A percentile compares a stretch with the other conserved stretches of the same genome.
Evolutionary conservation across 1,284 basidiomycete genomes (phyloP).

Genomic region (Rhodofomes roseus): DNA sequence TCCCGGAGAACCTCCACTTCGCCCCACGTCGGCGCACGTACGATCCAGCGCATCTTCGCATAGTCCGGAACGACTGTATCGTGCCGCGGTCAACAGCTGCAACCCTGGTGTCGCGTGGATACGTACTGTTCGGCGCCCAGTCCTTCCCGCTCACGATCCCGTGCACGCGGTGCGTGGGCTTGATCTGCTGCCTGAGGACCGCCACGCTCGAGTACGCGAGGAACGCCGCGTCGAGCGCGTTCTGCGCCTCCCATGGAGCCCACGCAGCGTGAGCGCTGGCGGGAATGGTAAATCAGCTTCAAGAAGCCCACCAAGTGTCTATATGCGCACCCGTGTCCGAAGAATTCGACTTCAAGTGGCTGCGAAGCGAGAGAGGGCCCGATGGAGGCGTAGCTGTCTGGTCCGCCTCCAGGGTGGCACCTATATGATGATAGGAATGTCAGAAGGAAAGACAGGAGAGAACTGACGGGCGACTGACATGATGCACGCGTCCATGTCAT

Average conservation of each 20-base stretch:
- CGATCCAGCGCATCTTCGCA: conserved; percentile 65
- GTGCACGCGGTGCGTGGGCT: conserved; percentile 58
- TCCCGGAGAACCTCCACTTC: conserved; percentile 54
- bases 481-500: conserved; percentile 73
- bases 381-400: conserved; percentile 41
- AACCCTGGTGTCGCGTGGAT: background rate
- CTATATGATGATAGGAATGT: conserved; percentile 29
- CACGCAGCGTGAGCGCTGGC: conserved; percentile 69
- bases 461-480: conserved; percentile 44
- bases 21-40: conserved; percentile 65
- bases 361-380: conserved; percentile 58
- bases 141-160: conserved; percentile 62
- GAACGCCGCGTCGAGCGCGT: conserved; percentile 83
- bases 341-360: conserved; percentile 58
- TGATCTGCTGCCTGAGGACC: conserved; percentile 63
- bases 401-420: conserved; percentile 62
- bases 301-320: background rate
- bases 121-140: conserved; percentile 60
- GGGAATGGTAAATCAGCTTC: background rate
- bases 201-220: conserved; percentile 75
- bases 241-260: conserved; percentile 80
- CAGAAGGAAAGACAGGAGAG: background rate
- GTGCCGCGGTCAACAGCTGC: background rate
- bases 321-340: conserved; percentile 55
- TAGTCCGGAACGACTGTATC: conserved; percentile 74